Evolutionary conservation across 306 rosid genomes (phyloP).

Genomic region (Rosa multiflora): DNA sequence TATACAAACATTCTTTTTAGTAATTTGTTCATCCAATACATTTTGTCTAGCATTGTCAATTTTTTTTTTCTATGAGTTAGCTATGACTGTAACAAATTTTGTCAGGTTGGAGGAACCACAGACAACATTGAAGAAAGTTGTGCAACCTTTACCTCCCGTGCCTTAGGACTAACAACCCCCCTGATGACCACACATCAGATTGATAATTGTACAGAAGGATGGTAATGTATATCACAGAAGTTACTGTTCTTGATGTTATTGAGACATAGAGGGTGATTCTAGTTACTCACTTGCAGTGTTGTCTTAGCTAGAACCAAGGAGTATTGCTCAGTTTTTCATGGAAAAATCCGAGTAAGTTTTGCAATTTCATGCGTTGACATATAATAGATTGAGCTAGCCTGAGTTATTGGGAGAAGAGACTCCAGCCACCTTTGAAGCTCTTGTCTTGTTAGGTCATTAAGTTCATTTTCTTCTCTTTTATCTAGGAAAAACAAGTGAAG

Average conservation of each 20-base stretch:
- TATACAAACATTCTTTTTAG: background rate
- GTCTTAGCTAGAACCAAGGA: constrained; percentile 82
- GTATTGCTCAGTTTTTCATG: constrained; percentile 83
- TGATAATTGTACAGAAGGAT: constrained; percentile 97
- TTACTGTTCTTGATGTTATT: constrained; percentile 19
- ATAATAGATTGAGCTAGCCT: constrained; percentile 11
- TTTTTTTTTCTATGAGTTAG: constrained; percentile 1
- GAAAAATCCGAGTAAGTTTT: constrained; percentile 82
- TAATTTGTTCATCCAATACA: background rate
- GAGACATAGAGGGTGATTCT: constrained; percentile 27
- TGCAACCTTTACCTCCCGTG: constrained; percentile 87
- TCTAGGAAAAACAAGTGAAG: constrained; percentile 83
- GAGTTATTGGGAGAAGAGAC: constrained; percentile 11
- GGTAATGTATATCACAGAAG: constrained; percentile 45
- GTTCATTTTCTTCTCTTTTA: constrained; percentile 9
- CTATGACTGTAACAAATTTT: constrained; percentile 11
- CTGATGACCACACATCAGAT: constrained; percentile 93
- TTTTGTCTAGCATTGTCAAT: constrained; percentile 3
- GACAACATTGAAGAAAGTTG: constrained; percentile 89
- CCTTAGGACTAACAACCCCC: constrained; percentile 71
- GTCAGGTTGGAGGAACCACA: constrained; percentile 90
- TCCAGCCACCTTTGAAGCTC: background rate
- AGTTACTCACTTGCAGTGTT: constrained; percentile 58
- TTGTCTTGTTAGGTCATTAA: constrained; percentile 6
- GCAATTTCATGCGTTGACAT: constrained; percentile 28